Evolutionary conservation across 805 yeast species (phyloP).

Genomic region (Starmerella kuoi): DNA sequence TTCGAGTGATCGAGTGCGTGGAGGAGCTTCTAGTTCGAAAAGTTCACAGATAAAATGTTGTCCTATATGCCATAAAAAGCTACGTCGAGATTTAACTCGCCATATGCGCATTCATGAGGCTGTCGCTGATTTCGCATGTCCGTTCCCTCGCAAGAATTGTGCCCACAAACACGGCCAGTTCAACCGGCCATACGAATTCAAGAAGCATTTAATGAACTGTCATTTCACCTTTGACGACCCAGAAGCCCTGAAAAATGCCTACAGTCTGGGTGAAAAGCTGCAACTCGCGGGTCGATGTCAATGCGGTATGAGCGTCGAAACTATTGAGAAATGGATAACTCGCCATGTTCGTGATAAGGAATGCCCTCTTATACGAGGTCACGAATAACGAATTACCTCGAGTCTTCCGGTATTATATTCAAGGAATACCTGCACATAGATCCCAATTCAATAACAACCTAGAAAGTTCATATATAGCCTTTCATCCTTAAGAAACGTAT

Average conservation of each 20-base stretch:
- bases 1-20: no score
- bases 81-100: slow-evolving; percentile 49
- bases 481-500: no score
- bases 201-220: slow-evolving; percentile 49
- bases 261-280: slow-evolving; percentile 43
- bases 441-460: no score
- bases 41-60: slow-evolving; percentile 27
- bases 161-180: slow-evolving; percentile 49
- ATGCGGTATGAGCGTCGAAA: slow-evolving; percentile 37
- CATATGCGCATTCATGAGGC: slow-evolving; percentile 52
- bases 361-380: slow-evolving; percentile 1
- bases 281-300: slow-evolving; percentile 40
- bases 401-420: no score
- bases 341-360: slow-evolving; percentile 32
- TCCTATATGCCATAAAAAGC: slow-evolving; percentile 40
- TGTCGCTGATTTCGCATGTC: slow-evolving; percentile 45
- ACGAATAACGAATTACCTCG: no score
- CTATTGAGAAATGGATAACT: slow-evolving; percentile 46
- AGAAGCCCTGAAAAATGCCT: slow-evolving; percentile 33
- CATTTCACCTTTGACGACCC: slow-evolving; percentile 45
- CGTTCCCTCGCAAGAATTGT: slow-evolving; percentile 44
- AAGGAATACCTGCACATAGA: no score
- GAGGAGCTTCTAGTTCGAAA: not conserved
- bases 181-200: slow-evolving; percentile 57
- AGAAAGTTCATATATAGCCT: no score